phyloP scores from a whole-genome alignment of 306 rosid genomes.

The Quercus berberidifolia region DNA sequence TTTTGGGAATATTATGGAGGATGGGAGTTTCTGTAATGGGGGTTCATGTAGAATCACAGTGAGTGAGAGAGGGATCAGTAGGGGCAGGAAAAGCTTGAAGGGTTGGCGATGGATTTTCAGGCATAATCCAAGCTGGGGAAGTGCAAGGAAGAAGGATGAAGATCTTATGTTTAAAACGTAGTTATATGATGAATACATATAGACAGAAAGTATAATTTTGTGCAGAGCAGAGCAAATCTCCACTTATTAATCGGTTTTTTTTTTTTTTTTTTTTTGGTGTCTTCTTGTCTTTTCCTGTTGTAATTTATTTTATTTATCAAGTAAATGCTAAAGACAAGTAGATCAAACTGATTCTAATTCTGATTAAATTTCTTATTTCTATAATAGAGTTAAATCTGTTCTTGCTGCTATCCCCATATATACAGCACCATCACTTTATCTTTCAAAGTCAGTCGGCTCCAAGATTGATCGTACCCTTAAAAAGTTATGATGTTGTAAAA shows the following conservation, averaged over 20 bases:
- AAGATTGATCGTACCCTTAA: too few species aligned
- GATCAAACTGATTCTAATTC: slow-evolving; percentile 4
- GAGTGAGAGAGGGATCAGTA: slow-evolving; percentile 69
- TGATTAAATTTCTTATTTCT: too few species aligned
- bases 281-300: slow-evolving; percentile 21
- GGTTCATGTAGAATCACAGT: slow-evolving; percentile 89
- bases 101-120: slow-evolving; percentile 93
- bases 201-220: slow-evolving; percentile 1
- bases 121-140: slow-evolving; percentile 58
- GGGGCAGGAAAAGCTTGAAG: slow-evolving; percentile 73
- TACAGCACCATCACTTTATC: too few species aligned
- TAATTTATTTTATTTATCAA: slow-evolving; percentile 23
- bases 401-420: too few species aligned
- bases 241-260: slow-evolving; percentile 17
- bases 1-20: slow-evolving; percentile 24
- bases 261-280: slow-evolving; percentile 25
- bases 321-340: slow-evolving; percentile 28
- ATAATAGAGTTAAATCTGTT: too few species aligned
- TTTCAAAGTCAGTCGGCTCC: too few species aligned
- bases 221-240: slow-evolving; percentile 31
- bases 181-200: slow-evolving; percentile 22
- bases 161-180: slow-evolving; percentile 55
- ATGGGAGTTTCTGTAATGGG: slow-evolving; percentile 44
- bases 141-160: slow-evolving; percentile 59
- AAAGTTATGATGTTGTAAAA: too few species aligned